Evolutionary conservation across 176 grass and related monocot species (phyloP), one percentile per base, ranked within the genome.

Genomic region (Otatea glauca): DNA sequence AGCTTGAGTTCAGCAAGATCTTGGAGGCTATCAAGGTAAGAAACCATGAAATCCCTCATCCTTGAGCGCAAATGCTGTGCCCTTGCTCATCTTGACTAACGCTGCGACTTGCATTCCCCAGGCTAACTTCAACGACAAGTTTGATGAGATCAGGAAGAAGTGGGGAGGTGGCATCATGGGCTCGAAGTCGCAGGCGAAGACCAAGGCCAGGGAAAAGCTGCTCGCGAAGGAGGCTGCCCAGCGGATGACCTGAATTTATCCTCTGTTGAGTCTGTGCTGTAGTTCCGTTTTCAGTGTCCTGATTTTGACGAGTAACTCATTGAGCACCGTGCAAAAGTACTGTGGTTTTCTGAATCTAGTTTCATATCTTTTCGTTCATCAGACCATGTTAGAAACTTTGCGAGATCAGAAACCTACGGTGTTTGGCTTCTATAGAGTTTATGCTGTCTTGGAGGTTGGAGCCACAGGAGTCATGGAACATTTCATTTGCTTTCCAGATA

Each of bases 1-100:
- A 94, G 62, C 92, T 94, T 71, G 92, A 94, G 53, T 94, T 94
- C 79, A 94, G 92, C 86, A 91, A 94, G 86, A 91, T 94, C 79
- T 86, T 94, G 74, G 92, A 93, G 82, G 92, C 86, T 45, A 93
- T 93, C 35, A 94, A 94, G 88, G 92, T 91, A 49, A 17, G 56
- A 13, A 38, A 45, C 5, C 6, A n/a, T 14, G 1, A 4, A 12
- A 44, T 17, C 18, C 16, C 49, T 13, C 5, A 16, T 24, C 21
- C 16, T 8, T 0, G 27, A 29, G 56, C 10, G 32, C 25, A 0
- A 24, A 0, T 48, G 10, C 16, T 35, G 9, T 62, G 2, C 2
- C 10, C 2, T 50, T 38, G n/a, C 9, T 0, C 0, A 25, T 42
- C 9, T 23, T 76, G 8, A 5, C 25, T 65, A 44, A 72, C 17